Conservation (phyloP, 2,329 filamentous ascomycete genomes). For the Hypocreales sp. region DNA sequence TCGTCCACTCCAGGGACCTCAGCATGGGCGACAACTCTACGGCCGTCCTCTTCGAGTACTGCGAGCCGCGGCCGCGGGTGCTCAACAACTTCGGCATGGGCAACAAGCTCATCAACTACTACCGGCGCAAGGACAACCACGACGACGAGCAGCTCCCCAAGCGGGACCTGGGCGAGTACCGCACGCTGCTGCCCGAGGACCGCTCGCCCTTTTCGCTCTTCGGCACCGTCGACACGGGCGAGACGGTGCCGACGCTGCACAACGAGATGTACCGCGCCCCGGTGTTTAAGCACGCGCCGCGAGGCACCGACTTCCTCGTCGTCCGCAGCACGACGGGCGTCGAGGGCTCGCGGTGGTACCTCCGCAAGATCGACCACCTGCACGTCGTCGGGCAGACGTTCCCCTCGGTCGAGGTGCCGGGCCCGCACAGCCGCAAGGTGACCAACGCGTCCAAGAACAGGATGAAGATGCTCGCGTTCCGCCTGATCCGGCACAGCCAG, state of each 20-base stretch:
- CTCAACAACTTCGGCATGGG: conserved; percentile 97
- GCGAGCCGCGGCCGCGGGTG: conserved; percentile 81
- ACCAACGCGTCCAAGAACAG: conserved; percentile 95
- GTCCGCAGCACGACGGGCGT: conserved; percentile 67
- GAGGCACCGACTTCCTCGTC: conserved; percentile 72
- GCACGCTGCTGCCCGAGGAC: conserved; percentile 80
- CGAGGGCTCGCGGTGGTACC: conserved; percentile 63
- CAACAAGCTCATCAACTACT: conserved; percentile 91
- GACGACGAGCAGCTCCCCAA: conserved; percentile 67
- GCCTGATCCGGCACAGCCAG: conserved; percentile 65
- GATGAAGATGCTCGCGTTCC: conserved; percentile 89
- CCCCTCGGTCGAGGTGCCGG: conserved; percentile 81
- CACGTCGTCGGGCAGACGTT: conserved; percentile 88
- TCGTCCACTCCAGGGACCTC: conserved; percentile 65
- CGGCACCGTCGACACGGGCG: conserved; percentile 79
- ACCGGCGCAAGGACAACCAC: conserved; percentile 60
- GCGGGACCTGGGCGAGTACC: conserved; percentile 74
- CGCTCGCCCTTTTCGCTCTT: conserved; percentile 94
- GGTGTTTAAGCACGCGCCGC: conserved; percentile 72
- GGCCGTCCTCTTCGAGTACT: conserved; percentile 84
- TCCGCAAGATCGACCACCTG: conserved; percentile 82
- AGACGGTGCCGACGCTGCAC: conserved; percentile 79
- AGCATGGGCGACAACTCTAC: conserved; percentile 81
- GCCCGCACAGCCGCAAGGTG: conserved; percentile 84
- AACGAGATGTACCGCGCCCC: conserved; percentile 94